Conservation (phyloP, 129 eudicot genomes). For the Rutidosis leptorrhynchoides region DNA sequence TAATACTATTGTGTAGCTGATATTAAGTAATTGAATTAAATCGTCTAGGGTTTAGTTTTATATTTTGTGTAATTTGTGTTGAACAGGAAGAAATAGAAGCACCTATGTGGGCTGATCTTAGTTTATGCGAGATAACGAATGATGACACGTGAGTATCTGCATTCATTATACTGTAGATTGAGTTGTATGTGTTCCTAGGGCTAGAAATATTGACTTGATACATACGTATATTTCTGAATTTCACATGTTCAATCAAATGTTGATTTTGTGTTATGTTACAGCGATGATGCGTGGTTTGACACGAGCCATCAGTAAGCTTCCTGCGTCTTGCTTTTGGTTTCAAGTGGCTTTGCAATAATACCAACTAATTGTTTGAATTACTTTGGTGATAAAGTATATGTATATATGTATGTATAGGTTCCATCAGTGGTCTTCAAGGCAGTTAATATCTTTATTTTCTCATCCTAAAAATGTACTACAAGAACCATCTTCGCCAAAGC, state of each 20-base stretch:
- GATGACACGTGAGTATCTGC: slow-evolving; percentile 17
- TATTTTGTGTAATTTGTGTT: slow-evolving; percentile 16
- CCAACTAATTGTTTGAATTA: background rate
- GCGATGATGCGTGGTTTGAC: slow-evolving; percentile 65
- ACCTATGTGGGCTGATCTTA: slow-evolving; percentile 75
- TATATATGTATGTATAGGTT: slow-evolving; percentile 38
- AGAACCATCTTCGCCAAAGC: slow-evolving; percentile 53
- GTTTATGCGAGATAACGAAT: slow-evolving; percentile 11
- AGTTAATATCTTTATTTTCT: slow-evolving; percentile 38
- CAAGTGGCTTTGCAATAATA: background rate
- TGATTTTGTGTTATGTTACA: slow-evolving; percentile 32
- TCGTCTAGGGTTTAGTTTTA: slow-evolving; percentile 1
- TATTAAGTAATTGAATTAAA: too few relatives aligned
- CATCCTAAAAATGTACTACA: slow-evolving; percentile 29
- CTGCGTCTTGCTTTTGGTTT: background rate
- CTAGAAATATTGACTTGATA: background rate
- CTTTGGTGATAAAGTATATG: background rate
- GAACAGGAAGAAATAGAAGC: slow-evolving; percentile 68
- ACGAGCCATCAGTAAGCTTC: slow-evolving; percentile 55
- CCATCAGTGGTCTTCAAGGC: slow-evolving; percentile 49
- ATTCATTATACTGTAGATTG: background rate
- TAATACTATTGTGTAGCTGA: background rate
- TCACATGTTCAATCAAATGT: background rate
- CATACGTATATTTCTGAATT: background rate
- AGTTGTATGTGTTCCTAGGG: background rate